Evolutionary conservation across 2,329 filamentous ascomycete genomes (phyloP), one percentile per base, ranked within the genome.

Genomic region (Calycina marina): DNA sequence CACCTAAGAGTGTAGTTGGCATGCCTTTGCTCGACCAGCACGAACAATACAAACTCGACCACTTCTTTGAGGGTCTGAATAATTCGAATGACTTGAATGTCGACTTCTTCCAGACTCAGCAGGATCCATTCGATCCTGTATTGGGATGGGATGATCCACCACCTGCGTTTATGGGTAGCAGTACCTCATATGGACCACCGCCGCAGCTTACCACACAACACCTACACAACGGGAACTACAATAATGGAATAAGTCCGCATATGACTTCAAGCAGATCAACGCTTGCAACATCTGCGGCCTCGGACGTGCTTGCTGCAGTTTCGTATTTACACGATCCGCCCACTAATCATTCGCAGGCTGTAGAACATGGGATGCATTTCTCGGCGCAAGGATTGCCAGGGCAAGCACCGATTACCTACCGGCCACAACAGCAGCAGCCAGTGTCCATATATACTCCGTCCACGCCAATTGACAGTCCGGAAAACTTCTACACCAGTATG

Each of bases 1-100:
- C 73, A 32, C 73, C 75, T 26, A 69, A 72, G 31, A 70, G 71
- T 29, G 69, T 74, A 6, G 67, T 67, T 3, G 76, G 75, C n/a
- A 66, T 65, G 22, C 69, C 75, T 12, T 61, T 82, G 25, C 63
- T 82, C 39, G 68, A 72, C 42, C 70, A 75, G 44, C 67, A 61
- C 37, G 72, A 76, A 48, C 67, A 60, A 32, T 70, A 64, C 43
- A 57, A 68, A 37, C 58, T 82, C 12, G 63, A 66, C 38, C 59
- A 51, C 40, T 75, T 75, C 46, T 70, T 76, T 48, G 60, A 67
- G 34, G 60, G 62, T 34, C 59, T 75, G 35, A 60, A 57, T 31
- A n/a, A n/a, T n/a, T 59, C 65, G 4, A 59, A 68, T 39, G 58
- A 65, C 18, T 67, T 62, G 45, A 60, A 58, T 35, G 56, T 57